A percentile compares a stretch with the other conserved stretches of the same genome.
phyloP scores from a whole-genome alignment of 805 yeast species.

The Starmerella riodocensis region DNA sequence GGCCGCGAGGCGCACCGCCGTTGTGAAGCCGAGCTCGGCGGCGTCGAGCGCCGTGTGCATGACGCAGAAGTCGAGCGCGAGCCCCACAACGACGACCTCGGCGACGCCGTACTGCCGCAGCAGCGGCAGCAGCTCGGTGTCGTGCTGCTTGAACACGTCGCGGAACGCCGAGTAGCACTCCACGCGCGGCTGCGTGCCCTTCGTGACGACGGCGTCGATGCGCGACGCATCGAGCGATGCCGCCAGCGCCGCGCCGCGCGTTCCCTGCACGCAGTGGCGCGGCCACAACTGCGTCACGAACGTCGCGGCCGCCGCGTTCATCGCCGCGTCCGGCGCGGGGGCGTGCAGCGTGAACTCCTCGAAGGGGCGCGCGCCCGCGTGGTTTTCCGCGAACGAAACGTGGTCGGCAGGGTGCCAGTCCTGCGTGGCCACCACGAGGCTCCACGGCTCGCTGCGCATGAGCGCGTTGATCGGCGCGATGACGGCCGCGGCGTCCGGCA shows the following conservation, averaged over 20 bases:
- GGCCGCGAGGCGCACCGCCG: slow-evolving; percentile 46
- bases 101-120: slow-evolving; percentile 38
- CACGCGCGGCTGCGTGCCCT: slow-evolving; percentile 58
- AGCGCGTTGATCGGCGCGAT: slow-evolving; percentile 41
- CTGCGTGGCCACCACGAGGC: slow-evolving; percentile 53
- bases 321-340: neutral
- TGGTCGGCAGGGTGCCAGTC: slow-evolving; percentile 85
- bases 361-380: slow-evolving; percentile 38
- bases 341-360: slow-evolving; percentile 27
- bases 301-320: slow-evolving; percentile 15
- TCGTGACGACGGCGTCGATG: slow-evolving; percentile 40
- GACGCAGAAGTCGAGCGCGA: slow-evolving; percentile 84
- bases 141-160: slow-evolving; percentile 62
- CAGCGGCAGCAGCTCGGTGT: slow-evolving; percentile 47
- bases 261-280: slow-evolving; percentile 69
- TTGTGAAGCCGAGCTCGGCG: slow-evolving; percentile 44
- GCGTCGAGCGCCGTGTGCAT: slow-evolving; percentile 63
- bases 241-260: slow-evolving; percentile 55
- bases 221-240: slow-evolving; percentile 31
- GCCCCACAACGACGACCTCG: slow-evolving; percentile 60
- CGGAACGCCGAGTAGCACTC: slow-evolving; percentile 82
- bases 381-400: slow-evolving; percentile 67
- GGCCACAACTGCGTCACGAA: slow-evolving; percentile 58
- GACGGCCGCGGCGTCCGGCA: slow-evolving; percentile 46
- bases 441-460: slow-evolving; percentile 38